Conservation (phyloP, 31 red algal genomes). For the Odonthalia washingtoniensis region DNA sequence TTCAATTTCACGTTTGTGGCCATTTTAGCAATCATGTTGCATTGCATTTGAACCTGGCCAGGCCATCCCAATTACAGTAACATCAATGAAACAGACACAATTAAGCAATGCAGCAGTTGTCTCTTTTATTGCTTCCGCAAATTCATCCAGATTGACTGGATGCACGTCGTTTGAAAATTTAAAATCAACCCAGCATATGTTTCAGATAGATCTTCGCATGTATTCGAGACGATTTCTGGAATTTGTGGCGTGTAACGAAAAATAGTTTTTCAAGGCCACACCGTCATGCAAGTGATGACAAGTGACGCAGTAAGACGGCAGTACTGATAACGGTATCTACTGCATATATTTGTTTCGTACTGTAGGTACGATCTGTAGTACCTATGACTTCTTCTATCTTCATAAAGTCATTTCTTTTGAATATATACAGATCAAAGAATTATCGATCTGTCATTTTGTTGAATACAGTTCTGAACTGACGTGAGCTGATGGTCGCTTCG, state of each 20-base stretch:
- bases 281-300: neutral
- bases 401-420: neutral
- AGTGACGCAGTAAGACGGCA: neutral
- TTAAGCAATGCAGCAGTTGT: neutral
- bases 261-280: neutral
- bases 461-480: too few species aligned
- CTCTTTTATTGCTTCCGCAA: neutral
- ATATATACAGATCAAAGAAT: neutral
- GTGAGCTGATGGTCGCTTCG: too few species aligned
- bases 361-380: neutral
- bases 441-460: neutral
- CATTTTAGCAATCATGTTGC: neutral
- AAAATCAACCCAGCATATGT: neutral
- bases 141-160: neutral
- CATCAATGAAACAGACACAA: slow-evolving; percentile 14
- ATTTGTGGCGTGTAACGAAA: neutral
- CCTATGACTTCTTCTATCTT: neutral
- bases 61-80: slow-evolving; percentile 4
- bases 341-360: neutral
- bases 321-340: neutral
- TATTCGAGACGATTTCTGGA: neutral
- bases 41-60: neutral
- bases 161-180: neutral
- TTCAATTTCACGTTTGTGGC: neutral
- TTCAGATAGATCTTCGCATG: neutral